These are phyloP conservation scores for Aspergillus candidus DNA, from an alignment of 2,329 filamentous ascomycete genomes.

Conservation along the genomic window DNA sequence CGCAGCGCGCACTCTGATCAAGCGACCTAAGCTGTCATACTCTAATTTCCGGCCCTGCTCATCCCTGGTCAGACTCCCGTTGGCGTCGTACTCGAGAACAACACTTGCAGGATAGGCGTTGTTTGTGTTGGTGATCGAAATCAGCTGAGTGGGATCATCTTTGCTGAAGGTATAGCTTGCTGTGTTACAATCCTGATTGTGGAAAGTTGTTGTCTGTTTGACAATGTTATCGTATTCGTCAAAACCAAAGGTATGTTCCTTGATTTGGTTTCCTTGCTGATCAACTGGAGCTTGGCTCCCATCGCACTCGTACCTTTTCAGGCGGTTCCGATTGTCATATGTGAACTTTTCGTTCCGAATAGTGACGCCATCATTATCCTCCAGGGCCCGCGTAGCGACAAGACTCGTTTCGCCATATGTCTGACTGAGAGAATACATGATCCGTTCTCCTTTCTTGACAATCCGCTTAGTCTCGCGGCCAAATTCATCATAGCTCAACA, in stretches of 20 bases:
- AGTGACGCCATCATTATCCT: neutral
- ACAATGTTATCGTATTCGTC: neutral
- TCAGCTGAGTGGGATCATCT: conserved; percentile 1
- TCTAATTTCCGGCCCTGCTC: neutral
- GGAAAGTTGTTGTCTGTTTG: neutral
- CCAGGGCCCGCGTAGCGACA: neutral
- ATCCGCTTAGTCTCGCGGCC: conserved; percentile 1
- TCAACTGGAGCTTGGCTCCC: neutral
- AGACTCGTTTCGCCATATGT: neutral
- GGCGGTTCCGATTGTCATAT: conserved; percentile 2
- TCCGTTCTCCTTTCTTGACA: neutral
- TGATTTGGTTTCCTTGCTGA: neutral
- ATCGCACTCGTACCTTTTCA: neutral
- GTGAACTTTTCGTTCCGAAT: neutral
- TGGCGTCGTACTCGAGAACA: neutral
- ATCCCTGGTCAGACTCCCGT: conserved; percentile 1
- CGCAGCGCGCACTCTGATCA: neutral
- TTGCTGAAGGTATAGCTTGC: neutral
- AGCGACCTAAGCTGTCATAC: conserved; percentile 1
- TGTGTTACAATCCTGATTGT: neutral
- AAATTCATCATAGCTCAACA: conserved; percentile 1
- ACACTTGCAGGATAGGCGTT: neutral
- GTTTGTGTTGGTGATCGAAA: neutral
- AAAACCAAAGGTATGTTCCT: neutral
- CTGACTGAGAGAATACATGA: neutral